Base-by-base conservation (phyloP, 2,329 filamentous ascomycete species). In the Periconia sp. region DNA sequence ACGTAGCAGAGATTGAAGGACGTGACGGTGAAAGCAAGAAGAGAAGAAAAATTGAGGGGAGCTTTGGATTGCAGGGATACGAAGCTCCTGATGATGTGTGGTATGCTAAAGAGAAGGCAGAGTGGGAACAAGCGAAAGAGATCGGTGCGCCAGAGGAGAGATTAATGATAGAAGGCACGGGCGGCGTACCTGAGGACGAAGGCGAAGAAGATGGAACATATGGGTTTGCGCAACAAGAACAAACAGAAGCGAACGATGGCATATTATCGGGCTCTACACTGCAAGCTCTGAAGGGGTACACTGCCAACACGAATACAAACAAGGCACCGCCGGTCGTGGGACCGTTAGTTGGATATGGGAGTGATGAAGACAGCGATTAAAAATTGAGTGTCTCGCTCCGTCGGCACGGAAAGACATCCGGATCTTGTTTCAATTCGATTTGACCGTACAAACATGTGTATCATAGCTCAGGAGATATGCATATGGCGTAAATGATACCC, bases 1-100 rank as follows among this genome's bases (percentile, higher is more conserved):
- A 94, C 60, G 87, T 99, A 0, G 91, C 92, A 0, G 92, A 99
- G 78, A 87, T 99, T 45, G 94, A 99, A 73, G 94, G 94, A 15
- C 85, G 90, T 47, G 46, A 35, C 18, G 49, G 49, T 33, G 91
- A 92, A 64, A 89, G 92, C 41, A 83, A 87, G 69, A 97, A 97
- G 78, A 82, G 92, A 66, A 85, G 93, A 74, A 95, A 91, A 76
- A 86, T 96, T 23, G 91, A 97, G 72, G 92, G 71, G 6, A 87
- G 84, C 19, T 97, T 96, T 69, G 93, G 92, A 0, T 74, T 99
- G 44, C 84, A 93, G 50, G 93, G 92, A 1, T 97, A 97, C 71
- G 91, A 97, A 67, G 92, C 92, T 1, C 92, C 93, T 0, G 94
- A 99, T 70, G 89, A 94, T 58, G 86, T 99, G 23, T 96, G 95